These are phyloP conservation scores for Triticum urartu DNA, from an alignment of 176 grass and related monocot species.

Conservation along the genomic window DNA sequence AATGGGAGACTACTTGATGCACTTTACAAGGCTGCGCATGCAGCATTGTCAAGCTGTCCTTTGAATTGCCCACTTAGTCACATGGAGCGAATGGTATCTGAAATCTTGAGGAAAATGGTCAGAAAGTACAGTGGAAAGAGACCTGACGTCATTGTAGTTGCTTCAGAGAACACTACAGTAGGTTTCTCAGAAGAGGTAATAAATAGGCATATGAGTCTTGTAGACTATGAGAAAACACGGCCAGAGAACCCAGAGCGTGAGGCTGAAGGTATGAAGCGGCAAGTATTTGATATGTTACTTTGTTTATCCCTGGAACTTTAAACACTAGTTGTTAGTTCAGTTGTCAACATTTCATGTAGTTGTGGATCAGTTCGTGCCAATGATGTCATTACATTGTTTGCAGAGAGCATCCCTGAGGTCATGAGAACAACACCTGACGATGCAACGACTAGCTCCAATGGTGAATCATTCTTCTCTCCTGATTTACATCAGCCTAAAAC, in stretches of 20 bases:
- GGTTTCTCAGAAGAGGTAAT: slow-evolving; percentile 50
- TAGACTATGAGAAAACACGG: slow-evolving; percentile 36
- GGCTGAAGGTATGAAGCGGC: slow-evolving; percentile 52
- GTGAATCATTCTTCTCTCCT: slow-evolving; percentile 55
- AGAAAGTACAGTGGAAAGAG: slow-evolving; percentile 94
- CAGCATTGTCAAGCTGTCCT: slow-evolving; percentile 90
- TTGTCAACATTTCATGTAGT: slow-evolving; percentile 11
- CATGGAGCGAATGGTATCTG: slow-evolving; percentile 87
- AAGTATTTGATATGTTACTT: slow-evolving; percentile 3
- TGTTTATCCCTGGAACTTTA: slow-evolving; percentile 9
- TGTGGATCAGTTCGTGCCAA: neutral
- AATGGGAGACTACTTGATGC: slow-evolving; percentile 88
- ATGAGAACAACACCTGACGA: slow-evolving; percentile 28
- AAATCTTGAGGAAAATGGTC: slow-evolving; percentile 94
- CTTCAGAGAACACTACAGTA: slow-evolving; percentile 57
- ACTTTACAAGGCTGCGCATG: slow-evolving; percentile 84
- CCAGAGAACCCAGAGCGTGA: slow-evolving; percentile 44
- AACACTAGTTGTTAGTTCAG: slow-evolving; percentile 10
- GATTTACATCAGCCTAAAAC: slow-evolving; percentile 55
- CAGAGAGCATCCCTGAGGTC: slow-evolving; percentile 41
- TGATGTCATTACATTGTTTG: neutral
- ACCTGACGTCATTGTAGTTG: slow-evolving; percentile 81
- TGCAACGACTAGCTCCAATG: slow-evolving; percentile 48
- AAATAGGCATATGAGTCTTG: slow-evolving; percentile 36
- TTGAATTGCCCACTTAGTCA: slow-evolving; percentile 81